Base-by-base conservation (phyloP, 148 eudicot genomes). In the Dysphania ambrosioides region DNA sequence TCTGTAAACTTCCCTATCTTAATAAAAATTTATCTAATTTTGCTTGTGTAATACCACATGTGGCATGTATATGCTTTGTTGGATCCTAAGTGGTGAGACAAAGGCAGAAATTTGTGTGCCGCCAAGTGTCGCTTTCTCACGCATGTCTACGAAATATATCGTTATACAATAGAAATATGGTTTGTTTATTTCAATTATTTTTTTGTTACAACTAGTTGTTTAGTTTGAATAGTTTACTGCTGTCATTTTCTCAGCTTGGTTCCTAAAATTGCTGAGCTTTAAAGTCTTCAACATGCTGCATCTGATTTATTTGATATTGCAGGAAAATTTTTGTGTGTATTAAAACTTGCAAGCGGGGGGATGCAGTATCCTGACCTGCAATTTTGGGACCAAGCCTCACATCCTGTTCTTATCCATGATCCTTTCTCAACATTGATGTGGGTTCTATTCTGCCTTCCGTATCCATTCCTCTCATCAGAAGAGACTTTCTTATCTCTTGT, bases 391-490 rank as follows among this genome's bases (percentile, higher is more conserved):
- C 87, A 82, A 65, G 97, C 92, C 73, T 87, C 89, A 63, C 78
- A 77, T 75, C 99, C 99, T 79, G 83, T 95, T 76, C 87, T 95
- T 68, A 80, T 87, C 62, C 83, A 67, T 78, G 97, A 95, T 86
- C 89, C 97, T 75, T 95, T 95, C 84, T 89, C 97, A 41, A 83
- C 97, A 41, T 85, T 95, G 68, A 92, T 95, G 97, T 95, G 96
- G 97, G 75, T 85, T 26, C 83, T 95, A 23, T 95, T 89, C 80
- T 90, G 97, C 78, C 96, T 95, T 74, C 99, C 99, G 42, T 82
- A 81, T 63, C 89, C 87, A 66, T 80, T 89, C 66, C 47, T 90
- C 71, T 84, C 89, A 55, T 89, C 85, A 62, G 84, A 81, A 79
- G 90, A 92, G 69, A 84, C 89, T 56, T 86, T 86, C 61, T 73